Evolutionary conservation across 1,284 basidiomycete genomes (phyloP), one percentile per base, ranked within the genome.

Genomic region (Phellopilus nigrolimitatus): DNA sequence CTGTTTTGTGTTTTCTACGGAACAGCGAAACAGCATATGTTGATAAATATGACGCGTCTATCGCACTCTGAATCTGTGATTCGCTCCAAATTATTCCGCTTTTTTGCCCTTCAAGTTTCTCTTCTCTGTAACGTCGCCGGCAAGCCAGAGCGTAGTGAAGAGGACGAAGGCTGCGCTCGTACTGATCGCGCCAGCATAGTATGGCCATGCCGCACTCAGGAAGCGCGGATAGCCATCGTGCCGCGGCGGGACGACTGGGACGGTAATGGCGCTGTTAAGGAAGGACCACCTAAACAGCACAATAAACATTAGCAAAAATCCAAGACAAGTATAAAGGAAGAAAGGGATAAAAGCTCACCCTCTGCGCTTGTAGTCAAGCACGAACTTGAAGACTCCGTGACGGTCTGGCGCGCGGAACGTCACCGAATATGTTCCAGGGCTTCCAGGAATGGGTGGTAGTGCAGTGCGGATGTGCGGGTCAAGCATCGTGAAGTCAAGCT

Each of bases 331-430:
- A 31, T 8, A 12, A 33, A 7, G 12, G 4, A 45, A 30, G 51
- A 49, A 30, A 50, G 37, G 8, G 27, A n/a, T n/a, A n/a, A 30
- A 3, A 10, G 65, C 81, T 63, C 60, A 91, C 77, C 95, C 95
- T 62, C 82, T 83, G 49, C 95, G 83, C 65, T 89, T 91, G 71
- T 92, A 86, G 68, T 95, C 80, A 39, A 97, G 72, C 22, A 91
- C 75, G 65, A 99, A 95, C 64, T 97, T 97, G 79, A 97, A 99
- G 10, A 99, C 97, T 39, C 97, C 95, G 66, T 99, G 97, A 51
- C 93, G 74, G 69, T 98, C 95, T 2, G 95, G 95, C 2, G 87
- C 84, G 37, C 82, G 81, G 79, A 99, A 95, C 1, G 78, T 79
- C 3, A 85, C 78, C 8, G 77, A 74, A 71, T 94, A 97, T 56